Base-by-base conservation (phyloP, 2,329 filamentous ascomycete species). In the Penicillium oxalicum region DNA sequence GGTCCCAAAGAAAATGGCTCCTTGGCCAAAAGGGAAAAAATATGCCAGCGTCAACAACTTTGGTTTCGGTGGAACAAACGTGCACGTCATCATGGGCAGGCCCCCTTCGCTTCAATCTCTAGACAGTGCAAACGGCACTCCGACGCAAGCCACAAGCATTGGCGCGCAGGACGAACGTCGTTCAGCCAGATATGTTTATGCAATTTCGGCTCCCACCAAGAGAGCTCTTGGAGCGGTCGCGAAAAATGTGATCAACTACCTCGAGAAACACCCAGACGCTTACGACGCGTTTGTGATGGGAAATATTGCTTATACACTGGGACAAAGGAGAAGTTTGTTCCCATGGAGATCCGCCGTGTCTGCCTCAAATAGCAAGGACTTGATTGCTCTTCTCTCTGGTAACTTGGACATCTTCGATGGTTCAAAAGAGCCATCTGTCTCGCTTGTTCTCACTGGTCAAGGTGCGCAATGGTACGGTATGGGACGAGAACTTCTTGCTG, bases 361-460 rank as follows among this genome's bases (percentile, higher is more conserved):
- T n/a, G 50, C 50, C 11, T 33, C 47, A 3, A 46, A 46, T 2
- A 49, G 47, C 33, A 48, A 50, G 2, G 56, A 56, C 11, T 38
- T 60, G 11, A 54, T 52, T 33, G 40, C 50, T 1, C 44, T 44
- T 3, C 37, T 56, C 2, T 53, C 49, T 9, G 55, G 39, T 2
- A 28, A 50, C 13, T 33, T 49, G 12, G 54, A 55, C 39, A 50
- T 58, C 27, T 54, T 46, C 52, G 51, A 9, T 57, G 47, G 34
- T 24, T 48, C 47, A 7, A 53, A 48, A 28, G 52, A 57, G 26
- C 60, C 49, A 4, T 54, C 50, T 2, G 41, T 69, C 12, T 67
- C 60, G 2, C 68, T 67, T 46, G 62, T 68, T 12, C 68, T 69
- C 42, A 69, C 66, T 6, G 66, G 66, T 4, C 66, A 69, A 49